A percentile compares a stretch with the other conserved stretches of the same genome.
Evolutionary conservation across 164 flowering plant species (phyloP).

Genomic region (Vitis cinerea): DNA sequence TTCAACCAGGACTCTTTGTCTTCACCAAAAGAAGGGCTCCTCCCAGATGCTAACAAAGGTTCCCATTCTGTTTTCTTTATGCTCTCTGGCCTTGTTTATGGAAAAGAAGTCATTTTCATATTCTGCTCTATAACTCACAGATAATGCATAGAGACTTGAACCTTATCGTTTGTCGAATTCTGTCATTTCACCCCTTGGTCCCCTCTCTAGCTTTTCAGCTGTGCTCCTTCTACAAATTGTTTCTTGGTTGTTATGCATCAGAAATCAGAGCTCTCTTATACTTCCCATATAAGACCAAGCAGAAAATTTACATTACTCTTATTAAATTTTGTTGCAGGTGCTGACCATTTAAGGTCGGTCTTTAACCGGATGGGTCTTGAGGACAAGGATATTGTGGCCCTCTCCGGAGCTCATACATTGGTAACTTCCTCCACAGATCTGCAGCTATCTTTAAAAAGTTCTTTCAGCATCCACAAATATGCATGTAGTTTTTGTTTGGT

Average conservation of each 20-base stretch:
- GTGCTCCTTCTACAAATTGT: not conserved
- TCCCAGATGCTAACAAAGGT: conserved; percentile 46
- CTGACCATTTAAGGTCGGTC: conserved; percentile 29
- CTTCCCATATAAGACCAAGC: not conserved
- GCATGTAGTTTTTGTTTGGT: not conserved
- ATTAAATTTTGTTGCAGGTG: conserved; percentile 18
- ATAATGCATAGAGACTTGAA: not conserved
- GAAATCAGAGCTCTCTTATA: not conserved
- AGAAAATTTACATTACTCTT: not conserved
- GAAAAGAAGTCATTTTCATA: not conserved
- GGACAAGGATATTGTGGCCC: conserved; percentile 44
- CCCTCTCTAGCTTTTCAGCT: not conserved
- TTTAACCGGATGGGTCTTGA: conserved; percentile 46
- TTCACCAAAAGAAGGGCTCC: conserved; percentile 39
- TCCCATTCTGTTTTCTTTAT: not conserved
- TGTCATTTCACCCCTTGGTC: not conserved
- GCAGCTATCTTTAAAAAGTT: not conserved
- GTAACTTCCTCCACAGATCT: conserved; percentile 13
- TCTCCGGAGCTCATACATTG: conserved; percentile 46
- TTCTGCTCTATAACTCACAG: not conserved
- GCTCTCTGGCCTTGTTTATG: not conserved
- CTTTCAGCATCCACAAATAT: not conserved
- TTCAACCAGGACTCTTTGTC: conserved; percentile 28
- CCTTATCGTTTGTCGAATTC: not conserved
- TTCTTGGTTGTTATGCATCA: not conserved